phyloP scores from a whole-genome alignment of 148 eudicot species.

The Fagopyrum tataricum region DNA sequence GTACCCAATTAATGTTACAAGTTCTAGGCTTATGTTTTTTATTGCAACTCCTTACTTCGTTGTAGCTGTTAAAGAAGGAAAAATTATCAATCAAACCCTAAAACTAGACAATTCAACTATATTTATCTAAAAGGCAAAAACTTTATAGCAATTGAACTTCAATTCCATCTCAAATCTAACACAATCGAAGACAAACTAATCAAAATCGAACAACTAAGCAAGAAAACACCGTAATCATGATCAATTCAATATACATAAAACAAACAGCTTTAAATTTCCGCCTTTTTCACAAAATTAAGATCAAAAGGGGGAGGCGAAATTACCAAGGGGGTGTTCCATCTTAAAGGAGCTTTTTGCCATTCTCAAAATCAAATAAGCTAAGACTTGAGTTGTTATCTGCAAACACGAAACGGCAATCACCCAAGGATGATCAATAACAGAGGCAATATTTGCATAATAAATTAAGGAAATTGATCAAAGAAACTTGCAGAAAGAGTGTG shows the following conservation, averaged over 20 bases:
- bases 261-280: not conserved
- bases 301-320: not conserved
- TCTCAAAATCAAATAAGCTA: not conserved
- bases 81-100: not conserved
- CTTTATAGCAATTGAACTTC: not conserved
- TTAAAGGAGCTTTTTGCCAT: not conserved
- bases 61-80: not conserved
- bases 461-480: not conserved
- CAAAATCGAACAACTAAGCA: not conserved
- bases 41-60: not conserved
- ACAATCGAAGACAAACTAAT: not conserved
- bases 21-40: not conserved
- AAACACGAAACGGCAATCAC: not conserved
- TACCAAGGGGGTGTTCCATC: conserved; percentile 2
- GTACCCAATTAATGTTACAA: not conserved
- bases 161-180: not conserved
- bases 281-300: not conserved
- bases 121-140: not conserved
- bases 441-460: not conserved
- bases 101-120: not conserved
- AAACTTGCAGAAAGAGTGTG: not conserved
- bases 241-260: not conserved
- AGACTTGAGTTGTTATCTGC: not conserved
- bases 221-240: not conserved
- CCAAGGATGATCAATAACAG: not conserved